A percentile compares a stretch with the other conserved stretches of the same genome.
Evolutionary conservation across 768 basidiomycete species (phyloP).

Genomic region (Phaffia tasmanica): DNA sequence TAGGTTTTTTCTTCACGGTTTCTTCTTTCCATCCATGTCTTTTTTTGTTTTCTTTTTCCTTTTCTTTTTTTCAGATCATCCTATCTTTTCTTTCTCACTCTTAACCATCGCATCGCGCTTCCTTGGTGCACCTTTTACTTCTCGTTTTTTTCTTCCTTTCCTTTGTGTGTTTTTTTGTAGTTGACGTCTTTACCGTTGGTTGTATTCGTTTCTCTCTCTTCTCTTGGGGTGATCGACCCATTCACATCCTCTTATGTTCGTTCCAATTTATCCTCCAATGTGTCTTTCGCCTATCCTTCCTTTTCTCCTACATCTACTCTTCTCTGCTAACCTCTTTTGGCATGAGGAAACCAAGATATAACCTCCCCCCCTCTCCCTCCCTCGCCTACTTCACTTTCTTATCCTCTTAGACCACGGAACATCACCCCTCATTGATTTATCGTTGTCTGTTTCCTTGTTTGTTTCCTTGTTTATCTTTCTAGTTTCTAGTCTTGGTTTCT

Average conservation of each 20-base stretch:
- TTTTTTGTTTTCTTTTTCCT: background rate
- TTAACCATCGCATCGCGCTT: background rate
- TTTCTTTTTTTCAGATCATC: background rate
- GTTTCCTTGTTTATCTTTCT: background rate
- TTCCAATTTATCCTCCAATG: background rate
- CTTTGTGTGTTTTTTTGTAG: background rate
- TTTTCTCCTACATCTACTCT: too few relatives aligned
- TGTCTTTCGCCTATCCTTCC: too few relatives aligned
- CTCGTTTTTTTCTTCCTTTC: background rate
- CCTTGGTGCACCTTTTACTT: background rate
- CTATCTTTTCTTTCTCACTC: background rate
- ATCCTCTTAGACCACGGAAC: background rate
- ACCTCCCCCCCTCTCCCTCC: background rate
- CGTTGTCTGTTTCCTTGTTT: background rate
- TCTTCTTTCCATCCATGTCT: background rate
- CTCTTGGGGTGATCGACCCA: conserved; percentile 7
- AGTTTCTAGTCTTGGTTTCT: background rate
- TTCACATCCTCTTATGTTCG: conserved; percentile 8
- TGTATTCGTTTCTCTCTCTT: background rate
- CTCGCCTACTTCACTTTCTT: background rate
- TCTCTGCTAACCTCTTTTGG: conserved; percentile 7
- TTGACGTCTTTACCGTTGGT: background rate
- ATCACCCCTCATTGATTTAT: background rate
- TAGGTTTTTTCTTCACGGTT: too few relatives aligned
- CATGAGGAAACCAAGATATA: background rate